Percentiles rank a stretch among this genome's conserved stretches.
Conservation (phyloP, 2,329 filamentous ascomycete species). For the Sclerotinia glacialis region DNA sequence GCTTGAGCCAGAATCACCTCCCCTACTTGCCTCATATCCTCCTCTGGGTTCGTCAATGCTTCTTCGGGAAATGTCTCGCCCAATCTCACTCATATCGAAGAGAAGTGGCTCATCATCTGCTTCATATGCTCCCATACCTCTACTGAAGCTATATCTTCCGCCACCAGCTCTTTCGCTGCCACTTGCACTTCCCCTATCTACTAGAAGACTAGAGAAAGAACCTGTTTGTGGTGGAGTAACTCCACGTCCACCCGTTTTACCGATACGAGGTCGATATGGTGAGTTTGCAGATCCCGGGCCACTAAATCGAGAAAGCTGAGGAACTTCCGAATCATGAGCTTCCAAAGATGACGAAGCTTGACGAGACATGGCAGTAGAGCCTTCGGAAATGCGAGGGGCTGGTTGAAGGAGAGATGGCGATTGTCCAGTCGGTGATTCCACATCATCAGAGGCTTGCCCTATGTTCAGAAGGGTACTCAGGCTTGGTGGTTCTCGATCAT, state of each 20-base stretch:
- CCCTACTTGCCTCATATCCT: slow-evolving; percentile 29
- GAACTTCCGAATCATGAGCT: slow-evolving; percentile 31
- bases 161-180: slow-evolving; percentile 41
- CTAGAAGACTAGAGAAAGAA: slow-evolving; percentile 40
- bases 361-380: slow-evolving; percentile 32
- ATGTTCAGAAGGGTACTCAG: slow-evolving; percentile 60
- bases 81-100: slow-evolving; percentile 72
- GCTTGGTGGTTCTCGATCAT: slow-evolving; percentile 62
- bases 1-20: slow-evolving; percentile 36
- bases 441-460: slow-evolving; percentile 43
- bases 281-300: slow-evolving; percentile 35
- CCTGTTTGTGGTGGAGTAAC: slow-evolving; percentile 38
- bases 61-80: slow-evolving; percentile 52
- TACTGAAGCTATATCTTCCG: slow-evolving; percentile 46
- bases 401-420: slow-evolving; percentile 38
- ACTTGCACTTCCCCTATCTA: slow-evolving; percentile 37
- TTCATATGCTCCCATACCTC: slow-evolving; percentile 47
- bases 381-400: slow-evolving; percentile 36
- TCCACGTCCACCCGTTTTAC: slow-evolving; percentile 37
- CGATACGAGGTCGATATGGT: slow-evolving; percentile 37
- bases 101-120: slow-evolving; percentile 66
- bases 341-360: slow-evolving; percentile 37
- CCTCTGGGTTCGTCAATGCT: slow-evolving; percentile 53
- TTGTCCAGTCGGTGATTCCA: slow-evolving; percentile 36
- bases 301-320: slow-evolving; percentile 32